Conservation (phyloP, 352 stramenopile genomes). For the Phytophthora quininea region DNA sequence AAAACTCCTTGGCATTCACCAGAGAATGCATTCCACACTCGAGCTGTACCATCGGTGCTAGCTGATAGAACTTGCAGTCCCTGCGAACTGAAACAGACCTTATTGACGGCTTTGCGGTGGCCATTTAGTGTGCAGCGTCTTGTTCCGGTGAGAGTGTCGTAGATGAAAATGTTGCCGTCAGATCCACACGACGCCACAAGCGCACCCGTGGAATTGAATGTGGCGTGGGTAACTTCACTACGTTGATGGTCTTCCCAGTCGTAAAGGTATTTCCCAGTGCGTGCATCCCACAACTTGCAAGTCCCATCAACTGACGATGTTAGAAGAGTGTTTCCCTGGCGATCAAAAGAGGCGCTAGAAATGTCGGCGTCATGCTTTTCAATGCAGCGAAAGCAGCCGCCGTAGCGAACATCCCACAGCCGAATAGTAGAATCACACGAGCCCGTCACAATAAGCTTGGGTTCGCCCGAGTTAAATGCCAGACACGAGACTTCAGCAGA, state of each 20-base stretch:
- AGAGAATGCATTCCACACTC: constrained; percentile 75
- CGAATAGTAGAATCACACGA: constrained; percentile 72
- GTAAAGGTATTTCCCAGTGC: constrained; percentile 68
- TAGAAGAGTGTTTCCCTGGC: constrained; percentile 53
- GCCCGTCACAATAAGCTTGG: constrained; percentile 58
- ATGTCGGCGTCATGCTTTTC: constrained; percentile 65
- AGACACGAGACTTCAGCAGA: constrained; percentile 73
- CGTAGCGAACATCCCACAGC: constrained; percentile 76
- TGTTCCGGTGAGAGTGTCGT: constrained; percentile 75
- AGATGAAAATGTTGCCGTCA: constrained; percentile 67
- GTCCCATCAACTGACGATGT: constrained; percentile 62
- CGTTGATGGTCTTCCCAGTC: constrained; percentile 53
- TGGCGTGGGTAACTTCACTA: constrained; percentile 55
- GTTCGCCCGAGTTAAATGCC: constrained; percentile 51
- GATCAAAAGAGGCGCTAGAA: constrained; percentile 68
- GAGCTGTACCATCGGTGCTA: constrained; percentile 56
- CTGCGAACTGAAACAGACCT: constrained; percentile 72
- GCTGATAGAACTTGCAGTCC: constrained; percentile 64
- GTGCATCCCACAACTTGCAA: constrained; percentile 78
- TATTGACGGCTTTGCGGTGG: constrained; percentile 56
- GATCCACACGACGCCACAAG: constrained; percentile 57
- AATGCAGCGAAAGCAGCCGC: constrained; percentile 73
- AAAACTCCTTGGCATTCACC: constrained; percentile 70
- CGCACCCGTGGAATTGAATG: constrained; percentile 73
- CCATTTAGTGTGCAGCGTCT: constrained; percentile 46